Base-by-base conservation (phyloP, 2,329 filamentous ascomycete species). In the Madurella mycetomatis region DNA sequence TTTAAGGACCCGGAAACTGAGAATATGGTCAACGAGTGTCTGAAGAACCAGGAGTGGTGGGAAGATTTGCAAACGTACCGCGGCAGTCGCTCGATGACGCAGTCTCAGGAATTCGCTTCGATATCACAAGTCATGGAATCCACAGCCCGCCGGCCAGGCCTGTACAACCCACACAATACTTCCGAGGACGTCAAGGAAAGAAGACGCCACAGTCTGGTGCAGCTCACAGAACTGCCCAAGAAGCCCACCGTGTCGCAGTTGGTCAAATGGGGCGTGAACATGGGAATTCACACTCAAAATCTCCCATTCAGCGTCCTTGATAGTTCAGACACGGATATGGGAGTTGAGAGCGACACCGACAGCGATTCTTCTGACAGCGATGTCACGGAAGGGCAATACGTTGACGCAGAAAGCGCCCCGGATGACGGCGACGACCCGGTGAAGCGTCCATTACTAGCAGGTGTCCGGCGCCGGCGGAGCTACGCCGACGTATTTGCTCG, bases 11-110 rank as follows among this genome's bases (percentile, higher is more conserved):
- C 78, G 4, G 79, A 85, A 47, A 76, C 78, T 3, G 77, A 83
- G 42, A 74, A 78, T 15, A 72, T 82, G 9, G 83, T 94, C 13
- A 79, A 90, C 55, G 77, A 83, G 18, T 78, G 84, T 4, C 71
- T 95, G 13, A 80, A 80, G 60, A 81, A 84, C 9, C 86, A 94
- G 63, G 82, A 86, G 32, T 95, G 90, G 90, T 95, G 90, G 90
- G 79, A 85, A 47, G 86, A 92, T 41, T 73, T 94, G 4, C 83
- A 86, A 61, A 76, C 72, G 42, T 69, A 80, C 11, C 73, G 81
- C 30, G 76, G 76, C 43, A 58, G 49, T 16, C 44, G 49, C 43
- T 51, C 68, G 34, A 69, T 73, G 65, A 71, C 71, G 9, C 67
- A 68, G 1, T 73, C 72, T 3, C 74, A 76, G 41, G 76, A 78